Percentiles rank a stretch among this genome's conserved stretches.
phyloP scores from a whole-genome alignment of 2,329 filamentous ascomycete genomes.

The Verticillium nubilum region DNA sequence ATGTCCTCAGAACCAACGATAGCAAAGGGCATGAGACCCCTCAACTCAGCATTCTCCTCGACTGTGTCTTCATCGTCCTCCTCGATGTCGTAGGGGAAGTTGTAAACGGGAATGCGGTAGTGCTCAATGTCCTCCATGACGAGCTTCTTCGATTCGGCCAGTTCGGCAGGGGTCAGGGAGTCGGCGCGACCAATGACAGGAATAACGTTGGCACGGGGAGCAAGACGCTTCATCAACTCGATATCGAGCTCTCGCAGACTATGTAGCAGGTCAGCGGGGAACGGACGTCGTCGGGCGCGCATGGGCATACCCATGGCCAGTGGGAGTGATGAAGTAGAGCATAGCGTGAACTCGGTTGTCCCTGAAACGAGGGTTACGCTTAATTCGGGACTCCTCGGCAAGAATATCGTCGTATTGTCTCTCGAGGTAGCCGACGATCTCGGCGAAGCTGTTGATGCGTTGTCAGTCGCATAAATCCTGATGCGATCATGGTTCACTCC shows the following conservation, averaged over 20 bases:
- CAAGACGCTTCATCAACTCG: constrained; percentile 98
- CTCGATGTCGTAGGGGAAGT: constrained; percentile 99
- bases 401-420: constrained; percentile 99
- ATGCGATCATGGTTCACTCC: constrained; percentile 13
- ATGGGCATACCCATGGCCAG: constrained; percentile 73
- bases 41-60: constrained; percentile 96
- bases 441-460: constrained; percentile 66
- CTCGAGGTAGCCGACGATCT: constrained; percentile 98
- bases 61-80: constrained; percentile 99
- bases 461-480: constrained; percentile 6
- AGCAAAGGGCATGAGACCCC: constrained; percentile 97
- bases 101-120: constrained; percentile 99
- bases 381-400: constrained; percentile 98
- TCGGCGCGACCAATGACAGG: constrained; percentile 98
- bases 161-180: constrained; percentile 89
- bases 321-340: constrained; percentile 99
- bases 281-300: background rate
- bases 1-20: constrained; percentile 97
- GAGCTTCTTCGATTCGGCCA: constrained; percentile 98
- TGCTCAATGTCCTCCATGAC: constrained; percentile 99
- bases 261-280: constrained; percentile 12
- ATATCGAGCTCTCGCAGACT: constrained; percentile 98
- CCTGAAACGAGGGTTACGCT: constrained; percentile 99
- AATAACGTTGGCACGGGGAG: constrained; percentile 96
- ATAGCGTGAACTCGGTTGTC: constrained; percentile 98